Evolutionary conservation across 352 stramenopile genomes (phyloP).

Genomic region (Pythium sukuiense): DNA sequence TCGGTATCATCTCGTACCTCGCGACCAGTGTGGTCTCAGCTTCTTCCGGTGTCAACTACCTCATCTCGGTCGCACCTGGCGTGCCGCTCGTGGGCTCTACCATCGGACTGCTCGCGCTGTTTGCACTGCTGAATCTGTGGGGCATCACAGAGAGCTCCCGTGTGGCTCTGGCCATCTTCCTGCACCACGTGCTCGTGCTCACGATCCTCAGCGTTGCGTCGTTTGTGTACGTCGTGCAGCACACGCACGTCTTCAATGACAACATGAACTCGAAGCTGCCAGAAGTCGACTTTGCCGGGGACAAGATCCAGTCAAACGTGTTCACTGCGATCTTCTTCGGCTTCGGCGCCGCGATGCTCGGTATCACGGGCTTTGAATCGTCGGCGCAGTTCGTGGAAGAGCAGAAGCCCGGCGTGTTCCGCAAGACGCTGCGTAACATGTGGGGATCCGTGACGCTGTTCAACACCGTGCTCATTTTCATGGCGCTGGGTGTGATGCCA

Average conservation of each 20-base stretch:
- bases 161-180: slow-evolving; percentile 73
- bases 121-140: slow-evolving; percentile 63
- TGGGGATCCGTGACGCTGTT: slow-evolving; percentile 71
- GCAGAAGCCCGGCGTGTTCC: slow-evolving; percentile 70
- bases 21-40: slow-evolving; percentile 64
- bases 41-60: slow-evolving; percentile 34
- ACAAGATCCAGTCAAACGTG: slow-evolving; percentile 31
- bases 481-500: slow-evolving; percentile 61
- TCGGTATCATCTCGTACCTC: slow-evolving; percentile 86
- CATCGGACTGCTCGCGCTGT: slow-evolving; percentile 56
- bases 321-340: slow-evolving; percentile 58
- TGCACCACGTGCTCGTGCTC: slow-evolving; percentile 64
- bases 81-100: slow-evolving; percentile 29
- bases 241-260: slow-evolving; percentile 39
- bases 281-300: slow-evolving; percentile 41
- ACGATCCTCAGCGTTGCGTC: slow-evolving; percentile 45
- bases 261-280: slow-evolving; percentile 60
- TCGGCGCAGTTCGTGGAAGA: slow-evolving; percentile 85
- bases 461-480: slow-evolving; percentile 68
- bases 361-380: slow-evolving; percentile 84
- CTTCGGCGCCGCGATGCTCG: slow-evolving; percentile 67
- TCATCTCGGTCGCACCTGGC: slow-evolving; percentile 25
- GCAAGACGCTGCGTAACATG: slow-evolving; percentile 62
- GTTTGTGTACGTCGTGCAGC: slow-evolving; percentile 47
- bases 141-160: slow-evolving; percentile 73